Base-by-base conservation (phyloP, 352 stramenopile species). In the Phytophthora brassicae region DNA sequence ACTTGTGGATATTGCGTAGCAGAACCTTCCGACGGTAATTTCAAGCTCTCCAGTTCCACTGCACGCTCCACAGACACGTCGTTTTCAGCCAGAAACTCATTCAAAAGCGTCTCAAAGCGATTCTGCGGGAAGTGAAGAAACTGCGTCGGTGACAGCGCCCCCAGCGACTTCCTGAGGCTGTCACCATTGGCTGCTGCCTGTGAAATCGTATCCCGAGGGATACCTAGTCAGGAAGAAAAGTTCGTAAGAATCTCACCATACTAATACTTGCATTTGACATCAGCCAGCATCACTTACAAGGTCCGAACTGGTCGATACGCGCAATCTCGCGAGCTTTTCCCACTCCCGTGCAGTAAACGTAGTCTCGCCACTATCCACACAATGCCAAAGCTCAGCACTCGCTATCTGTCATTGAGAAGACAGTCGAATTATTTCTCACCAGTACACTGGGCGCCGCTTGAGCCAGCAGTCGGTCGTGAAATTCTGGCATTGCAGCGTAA, bases 91-190 rank as follows among this genome's bases (percentile, higher is more conserved):
- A 91, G 54, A 33, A 86, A 91, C 7, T 76, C 68, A 4, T 74
- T 65, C 22, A 93, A 54, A 60, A 95, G 56, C 11, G 66, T 68
- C 62, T 95, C 86, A 43, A 93, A 95, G 36, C 77, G 84, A 63
- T 93, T 88, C 58, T 95, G 86, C 0, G 86, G 86, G 50, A 95
- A 95, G 56, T 95, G 86, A 26, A 95, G 52, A 58, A 92, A 92
- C 47, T 93, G 80, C 23, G 86, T 90, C 8, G 86, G 78, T 33
- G 86, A 95, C 29, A 95, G 45, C 11, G 55, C 20, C 20, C 65
- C 51, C 24, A 89, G 53, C 2, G 75, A 72, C 11, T 71, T 50
- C 16, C 74, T 56, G 16, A 89, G 68, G 44, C 57, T 56, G 14
- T 81, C 59, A 7, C 69, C 66, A 43, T 68, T 70, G 13, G 42